These are phyloP conservation scores for Trichoderma guizhouense DNA, from an alignment of 2,329 filamentous ascomycete genomes.

Conservation along the genomic window DNA sequence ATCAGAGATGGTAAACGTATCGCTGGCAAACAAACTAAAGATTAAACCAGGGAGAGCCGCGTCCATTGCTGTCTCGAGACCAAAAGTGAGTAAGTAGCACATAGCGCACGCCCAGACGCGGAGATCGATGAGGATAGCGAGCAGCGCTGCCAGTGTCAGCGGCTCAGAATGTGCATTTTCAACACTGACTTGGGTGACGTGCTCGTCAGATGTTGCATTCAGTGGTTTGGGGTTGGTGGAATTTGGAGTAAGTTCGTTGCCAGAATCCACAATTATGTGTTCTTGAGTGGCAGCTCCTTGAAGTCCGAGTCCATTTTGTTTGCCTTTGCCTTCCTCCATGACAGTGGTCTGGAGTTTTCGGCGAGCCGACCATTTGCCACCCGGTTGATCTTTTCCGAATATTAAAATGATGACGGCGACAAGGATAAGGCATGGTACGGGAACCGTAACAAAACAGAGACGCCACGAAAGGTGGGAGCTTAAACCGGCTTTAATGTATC, in stretches of 20 bases:
- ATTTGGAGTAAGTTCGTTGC: background rate
- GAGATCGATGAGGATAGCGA: conserved; percentile 51
- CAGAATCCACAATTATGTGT: background rate
- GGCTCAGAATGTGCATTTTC: background rate
- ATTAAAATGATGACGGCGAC: conserved; percentile 65
- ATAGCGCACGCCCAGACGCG: conserved; percentile 51
- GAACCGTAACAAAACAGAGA: conserved; percentile 58
- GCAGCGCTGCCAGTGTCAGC: conserved; percentile 35
- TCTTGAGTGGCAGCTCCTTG: background rate
- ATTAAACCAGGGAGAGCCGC: conserved; percentile 54
- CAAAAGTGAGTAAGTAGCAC: conserved; percentile 59
- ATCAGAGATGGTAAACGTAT: conserved; percentile 57
- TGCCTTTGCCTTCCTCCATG: conserved; percentile 55
- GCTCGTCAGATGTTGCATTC: background rate
- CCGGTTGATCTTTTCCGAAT: conserved; percentile 76
- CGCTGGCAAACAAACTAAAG: conserved; percentile 56
- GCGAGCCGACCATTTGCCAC: conserved; percentile 76
- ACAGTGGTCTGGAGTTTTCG: conserved; percentile 47
- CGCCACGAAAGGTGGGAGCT: conserved; percentile 72
- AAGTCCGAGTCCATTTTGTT: conserved; percentile 20
- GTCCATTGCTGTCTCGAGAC: conserved; percentile 61
- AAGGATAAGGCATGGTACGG: conserved; percentile 77
- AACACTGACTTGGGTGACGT: background rate
- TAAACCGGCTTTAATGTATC: conserved; percentile 48
- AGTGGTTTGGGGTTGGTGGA: background rate